These are phyloP conservation scores for Fusarium anguioides DNA, from an alignment of 2,329 filamentous ascomycete genomes.

Conservation along the genomic window DNA sequence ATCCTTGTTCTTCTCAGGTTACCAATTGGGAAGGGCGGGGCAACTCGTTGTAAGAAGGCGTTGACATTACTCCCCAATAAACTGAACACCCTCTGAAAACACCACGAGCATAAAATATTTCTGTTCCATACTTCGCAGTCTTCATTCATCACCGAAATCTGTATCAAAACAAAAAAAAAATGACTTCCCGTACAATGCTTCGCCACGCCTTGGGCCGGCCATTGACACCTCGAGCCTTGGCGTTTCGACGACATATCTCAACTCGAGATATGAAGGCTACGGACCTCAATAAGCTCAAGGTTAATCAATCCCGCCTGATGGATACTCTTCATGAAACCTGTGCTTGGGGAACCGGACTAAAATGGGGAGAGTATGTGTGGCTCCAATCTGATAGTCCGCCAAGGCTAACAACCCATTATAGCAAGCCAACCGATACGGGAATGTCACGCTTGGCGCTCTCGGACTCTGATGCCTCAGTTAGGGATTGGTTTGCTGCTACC, in stretches of 20 bases:
- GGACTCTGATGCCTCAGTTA: constrained; percentile 75
- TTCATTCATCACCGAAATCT: accelerated
- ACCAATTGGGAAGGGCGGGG: constrained; percentile 19
- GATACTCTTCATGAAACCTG: constrained; percentile 41
- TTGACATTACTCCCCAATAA: neutral
- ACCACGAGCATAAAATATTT: neutral
- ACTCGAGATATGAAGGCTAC: constrained; percentile 36
- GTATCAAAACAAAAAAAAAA: accelerated
- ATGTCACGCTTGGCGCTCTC: constrained; percentile 81
- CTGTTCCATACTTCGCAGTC: neutral
- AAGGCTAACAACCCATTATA: constrained; percentile 3
- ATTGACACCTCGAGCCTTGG: neutral
- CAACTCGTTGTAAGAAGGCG: constrained; percentile 28
- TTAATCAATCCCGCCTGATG: constrained; percentile 37
- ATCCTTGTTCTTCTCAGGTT: neutral
- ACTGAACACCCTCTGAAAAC: constrained; percentile 8
- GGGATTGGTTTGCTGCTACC: constrained; percentile 79
- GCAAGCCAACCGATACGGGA: constrained; percentile 67
- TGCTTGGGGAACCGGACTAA: constrained; percentile 31
- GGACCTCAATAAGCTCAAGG: constrained; percentile 36
- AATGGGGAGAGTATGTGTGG: constrained; percentile 37
- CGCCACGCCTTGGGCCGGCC: neutral
- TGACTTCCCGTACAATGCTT: neutral
- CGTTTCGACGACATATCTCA: constrained; percentile 16
- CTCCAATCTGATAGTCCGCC: accelerated